Base-by-base conservation (phyloP, 2,329 filamentous ascomycete genomes). In the Calonectria pseudoreteaudii region DNA sequence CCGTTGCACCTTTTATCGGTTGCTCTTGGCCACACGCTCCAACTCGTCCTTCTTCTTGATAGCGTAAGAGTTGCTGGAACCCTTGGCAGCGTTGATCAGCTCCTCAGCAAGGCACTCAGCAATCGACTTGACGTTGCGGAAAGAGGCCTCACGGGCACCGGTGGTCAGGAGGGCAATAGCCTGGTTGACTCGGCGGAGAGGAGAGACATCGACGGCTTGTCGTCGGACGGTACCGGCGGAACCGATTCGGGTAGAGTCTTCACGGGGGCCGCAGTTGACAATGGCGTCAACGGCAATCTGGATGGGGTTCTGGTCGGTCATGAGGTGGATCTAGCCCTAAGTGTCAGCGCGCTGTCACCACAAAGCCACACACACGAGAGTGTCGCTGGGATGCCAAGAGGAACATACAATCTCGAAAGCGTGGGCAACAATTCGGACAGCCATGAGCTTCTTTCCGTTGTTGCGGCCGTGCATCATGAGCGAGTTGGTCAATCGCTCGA, bases 11-110 rank as follows among this genome's bases (percentile, higher is more conserved):
- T 82, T 96, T 96, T 98, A 99, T 94, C 97, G 95, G 94, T 99
- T 99, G 93, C 93, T 95, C 95, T 99, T 99, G 90, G 97, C 97
- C 85, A 99, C 97, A 97, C 97, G 97, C 94, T 99, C 97, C 91
- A 99, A 90, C 94, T 99, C 97, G 89, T 99, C 97, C 96, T 99
- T 99, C 95, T 99, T 99, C 95, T 99, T 99, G 94, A 99, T 99
- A 86, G 97, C 97, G 89, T 98, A 99, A 83, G 96, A 98, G 95
- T 99, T 99, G 91, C 94, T 97, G 93, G 94, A 97, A 86, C 97
- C 97, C 95, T 99, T 99, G 89, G 97, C 97, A 87, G 97, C 97
- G 93, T 99, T 99, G 94, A 99, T 98, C 88, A 99, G 93, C 93
- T 99, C 97, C 91, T 99, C 97, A 87, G 97, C 97, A 85, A 99